A percentile compares a stretch with the other conserved stretches of the same genome.
phyloP scores from a whole-genome alignment of 306 rosid species.

The Fagus sylvatica region DNA sequence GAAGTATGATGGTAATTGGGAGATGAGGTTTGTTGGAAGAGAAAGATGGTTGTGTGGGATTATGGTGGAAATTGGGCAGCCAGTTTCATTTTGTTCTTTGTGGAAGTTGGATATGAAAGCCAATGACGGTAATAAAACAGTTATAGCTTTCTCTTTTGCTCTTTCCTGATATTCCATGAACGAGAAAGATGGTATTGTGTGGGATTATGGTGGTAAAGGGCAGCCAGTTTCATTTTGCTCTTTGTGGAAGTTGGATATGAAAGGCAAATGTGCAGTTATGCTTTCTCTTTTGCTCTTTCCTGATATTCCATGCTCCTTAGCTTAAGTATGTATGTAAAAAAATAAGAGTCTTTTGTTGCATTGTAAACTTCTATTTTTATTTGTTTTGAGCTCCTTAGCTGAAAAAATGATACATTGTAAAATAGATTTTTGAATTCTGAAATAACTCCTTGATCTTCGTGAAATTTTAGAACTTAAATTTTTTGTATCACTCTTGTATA shows the following conservation, averaged over 20 bases:
- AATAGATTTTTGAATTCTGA: too few relatives aligned
- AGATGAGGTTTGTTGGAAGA: constrained; percentile 77
- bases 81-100: constrained; percentile 75
- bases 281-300: background rate
- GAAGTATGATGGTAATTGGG: constrained; percentile 85
- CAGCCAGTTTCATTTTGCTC: constrained; percentile 82
- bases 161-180: constrained; percentile 25
- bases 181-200: constrained; percentile 53
- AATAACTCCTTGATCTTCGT: too few relatives aligned
- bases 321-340: background rate
- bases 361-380: background rate
- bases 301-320: background rate
- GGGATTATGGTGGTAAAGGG: constrained; percentile 82
- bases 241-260: constrained; percentile 57
- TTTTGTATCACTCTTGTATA: too few relatives aligned
- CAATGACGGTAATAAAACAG: constrained; percentile 16
- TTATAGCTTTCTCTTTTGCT: background rate
- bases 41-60: constrained; percentile 53
- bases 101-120: constrained; percentile 55
- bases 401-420: background rate
- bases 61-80: constrained; percentile 85
- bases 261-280: constrained; percentile 4
- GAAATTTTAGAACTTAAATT: too few relatives aligned
- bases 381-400: background rate
- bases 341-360: background rate